These are phyloP conservation scores for Avena atlantica DNA, from an alignment of 176 grass and related monocot genomes.

Conservation along the genomic window DNA sequence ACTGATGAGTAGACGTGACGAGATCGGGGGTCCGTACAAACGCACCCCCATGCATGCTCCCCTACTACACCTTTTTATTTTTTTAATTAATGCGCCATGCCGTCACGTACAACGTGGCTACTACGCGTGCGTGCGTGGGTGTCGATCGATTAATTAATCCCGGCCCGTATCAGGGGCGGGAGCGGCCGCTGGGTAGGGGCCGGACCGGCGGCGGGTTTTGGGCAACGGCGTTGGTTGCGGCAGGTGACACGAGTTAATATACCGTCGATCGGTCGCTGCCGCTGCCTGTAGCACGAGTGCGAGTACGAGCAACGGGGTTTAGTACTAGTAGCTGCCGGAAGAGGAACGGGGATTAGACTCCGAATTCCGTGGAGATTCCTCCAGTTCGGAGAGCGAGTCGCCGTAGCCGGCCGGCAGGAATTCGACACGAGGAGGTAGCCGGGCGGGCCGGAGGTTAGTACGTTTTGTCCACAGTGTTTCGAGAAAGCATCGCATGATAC, in stretches of 20 bases:
- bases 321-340: no score
- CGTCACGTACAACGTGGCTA: background rate
- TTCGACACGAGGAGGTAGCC: background rate
- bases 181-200: background rate
- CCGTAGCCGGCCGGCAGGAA: no score
- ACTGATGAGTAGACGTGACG: constrained; percentile 42
- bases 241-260: constrained; percentile 4
- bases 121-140: background rate
- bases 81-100: background rate
- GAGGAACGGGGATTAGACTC: no score
- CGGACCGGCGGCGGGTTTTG: background rate
- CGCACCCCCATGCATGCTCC: background rate
- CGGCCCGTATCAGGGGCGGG: background rate
- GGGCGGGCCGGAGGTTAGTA: no score
- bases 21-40: constrained; percentile 26
- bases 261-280: no score
- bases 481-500: constrained; percentile 3
- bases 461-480: background rate
- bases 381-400: no score
- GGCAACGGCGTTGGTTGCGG: background rate
- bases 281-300: no score
- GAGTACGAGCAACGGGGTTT: no score
- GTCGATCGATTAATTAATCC: background rate
- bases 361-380: background rate
- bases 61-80: background rate